Evolutionary conservation across 176 grass and related monocot species (phyloP).

Genomic region (Eleusine indica): DNA sequence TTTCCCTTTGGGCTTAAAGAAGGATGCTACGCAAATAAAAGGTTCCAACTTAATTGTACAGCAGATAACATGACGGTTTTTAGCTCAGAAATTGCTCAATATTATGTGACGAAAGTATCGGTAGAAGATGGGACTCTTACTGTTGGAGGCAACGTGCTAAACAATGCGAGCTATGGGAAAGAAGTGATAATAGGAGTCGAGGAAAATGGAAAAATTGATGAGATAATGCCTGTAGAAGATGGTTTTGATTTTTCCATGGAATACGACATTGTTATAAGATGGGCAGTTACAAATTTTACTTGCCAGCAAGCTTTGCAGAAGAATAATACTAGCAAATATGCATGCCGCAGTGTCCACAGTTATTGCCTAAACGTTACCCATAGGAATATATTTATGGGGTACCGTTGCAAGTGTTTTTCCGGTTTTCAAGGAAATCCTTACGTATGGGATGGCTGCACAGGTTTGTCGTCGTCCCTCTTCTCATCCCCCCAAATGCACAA

Average conservation of each 20-base stretch:
- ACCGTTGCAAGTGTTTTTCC: conserved; percentile 42
- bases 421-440: conserved; percentile 55
- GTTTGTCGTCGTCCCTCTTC: neutral
- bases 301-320: neutral
- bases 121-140: conserved; percentile 24
- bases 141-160: neutral
- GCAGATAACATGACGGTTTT: neutral
- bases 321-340: neutral
- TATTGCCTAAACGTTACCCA: neutral
- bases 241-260: neutral
- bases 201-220: too few species aligned
- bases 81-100: fast-evolving
- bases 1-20: conserved; percentile 41
- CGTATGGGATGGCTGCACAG: conserved; percentile 17
- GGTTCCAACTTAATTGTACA: conserved; percentile 17
- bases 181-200: too few species aligned
- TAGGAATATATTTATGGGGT: neutral
- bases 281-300: neutral
- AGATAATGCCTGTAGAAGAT: too few species aligned
- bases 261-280: neutral
- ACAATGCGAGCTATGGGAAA: neutral
- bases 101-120: neutral
- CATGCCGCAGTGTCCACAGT: neutral
- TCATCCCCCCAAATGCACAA: too few species aligned
- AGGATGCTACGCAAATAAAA: neutral